Evolutionary conservation across 208 protist genomes (phyloP).

Genomic region (Trypanosoma lewisi): DNA sequence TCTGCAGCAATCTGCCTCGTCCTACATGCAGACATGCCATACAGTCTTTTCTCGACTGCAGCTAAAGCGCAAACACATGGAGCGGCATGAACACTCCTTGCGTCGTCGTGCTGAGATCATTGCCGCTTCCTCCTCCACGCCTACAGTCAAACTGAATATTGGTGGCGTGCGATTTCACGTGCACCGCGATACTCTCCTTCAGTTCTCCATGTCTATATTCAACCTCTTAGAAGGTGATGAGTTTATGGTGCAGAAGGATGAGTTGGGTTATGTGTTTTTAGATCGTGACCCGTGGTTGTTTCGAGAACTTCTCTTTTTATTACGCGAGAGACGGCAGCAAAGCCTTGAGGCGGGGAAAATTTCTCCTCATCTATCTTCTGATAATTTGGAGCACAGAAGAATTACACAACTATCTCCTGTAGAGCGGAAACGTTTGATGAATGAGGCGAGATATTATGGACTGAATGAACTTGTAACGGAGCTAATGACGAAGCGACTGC

Average conservation of each 20-base stretch:
- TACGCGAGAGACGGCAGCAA: constrained; percentile 19
- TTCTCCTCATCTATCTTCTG: neutral
- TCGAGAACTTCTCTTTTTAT: constrained; percentile 19
- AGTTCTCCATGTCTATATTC: constrained; percentile 24
- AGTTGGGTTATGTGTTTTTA: constrained; percentile 21
- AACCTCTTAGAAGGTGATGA: constrained; percentile 7
- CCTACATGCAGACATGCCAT: neutral
- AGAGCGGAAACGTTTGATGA: constrained; percentile 17
- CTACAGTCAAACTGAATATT: constrained; percentile 24
- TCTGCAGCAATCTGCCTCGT: neutral
- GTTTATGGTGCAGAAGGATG: constrained; percentile 22
- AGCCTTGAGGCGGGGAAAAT: neutral
- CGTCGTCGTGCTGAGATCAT: constrained; percentile 7
- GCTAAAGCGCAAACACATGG: constrained; percentile 8
- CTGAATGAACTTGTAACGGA: constrained; percentile 19
- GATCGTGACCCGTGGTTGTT: constrained; percentile 31
- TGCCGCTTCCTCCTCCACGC: neutral
- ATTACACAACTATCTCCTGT: constrained; percentile 8
- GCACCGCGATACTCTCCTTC: constrained; percentile 16
- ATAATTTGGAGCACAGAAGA: neutral
- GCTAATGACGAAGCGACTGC: constrained; percentile 3
- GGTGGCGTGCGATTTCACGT: constrained; percentile 29
- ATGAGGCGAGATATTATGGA: constrained; percentile 30
- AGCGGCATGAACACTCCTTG: constrained; percentile 15
- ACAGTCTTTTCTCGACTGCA: neutral